A percentile compares a stretch with the other conserved stretches of the same genome.
Conservation (phyloP, 225 moss, liverwort and hornwort genomes). For the Rhytidiadelphus loreus region DNA sequence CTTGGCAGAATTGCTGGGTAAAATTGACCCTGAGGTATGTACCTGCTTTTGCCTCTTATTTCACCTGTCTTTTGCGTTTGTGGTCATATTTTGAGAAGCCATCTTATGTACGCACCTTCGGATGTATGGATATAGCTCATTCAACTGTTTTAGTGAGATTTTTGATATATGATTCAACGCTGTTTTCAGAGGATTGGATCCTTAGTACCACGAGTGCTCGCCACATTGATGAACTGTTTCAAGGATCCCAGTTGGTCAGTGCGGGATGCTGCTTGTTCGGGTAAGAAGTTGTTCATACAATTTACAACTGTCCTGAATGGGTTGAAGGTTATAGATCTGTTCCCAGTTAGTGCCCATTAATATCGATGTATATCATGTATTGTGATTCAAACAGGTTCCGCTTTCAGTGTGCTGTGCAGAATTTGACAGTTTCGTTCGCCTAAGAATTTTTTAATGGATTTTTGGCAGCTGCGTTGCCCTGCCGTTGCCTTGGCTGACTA, state of each 20-base stretch:
- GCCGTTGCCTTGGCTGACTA: neutral
- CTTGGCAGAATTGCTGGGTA: constrained; percentile 59
- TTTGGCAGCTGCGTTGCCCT: neutral
- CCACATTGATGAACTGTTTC: constrained; percentile 51
- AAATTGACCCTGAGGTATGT: constrained; percentile 57
- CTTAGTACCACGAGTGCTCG: constrained; percentile 43
- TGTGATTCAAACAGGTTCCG: neutral
- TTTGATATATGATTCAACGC: neutral
- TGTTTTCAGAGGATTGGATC: constrained; percentile 45
- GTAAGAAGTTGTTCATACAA: constrained; percentile 11
- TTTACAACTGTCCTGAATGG: neutral
- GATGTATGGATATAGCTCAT: neutral
- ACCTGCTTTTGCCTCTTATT: neutral
- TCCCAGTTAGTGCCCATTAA: neutral
- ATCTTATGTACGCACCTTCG: neutral
- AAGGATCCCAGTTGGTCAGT: constrained; percentile 72
- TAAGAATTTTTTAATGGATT: neutral
- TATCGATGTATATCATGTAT: neutral
- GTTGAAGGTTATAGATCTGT: neutral
- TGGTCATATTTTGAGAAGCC: neutral
- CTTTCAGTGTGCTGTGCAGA: neutral
- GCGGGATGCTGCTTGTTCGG: constrained; percentile 80
- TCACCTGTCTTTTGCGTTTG: neutral
- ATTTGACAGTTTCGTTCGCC: neutral
- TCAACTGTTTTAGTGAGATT: neutral